Evolutionary conservation across 306 rosid genomes (phyloP).

Genomic region (Medicago arabica): DNA sequence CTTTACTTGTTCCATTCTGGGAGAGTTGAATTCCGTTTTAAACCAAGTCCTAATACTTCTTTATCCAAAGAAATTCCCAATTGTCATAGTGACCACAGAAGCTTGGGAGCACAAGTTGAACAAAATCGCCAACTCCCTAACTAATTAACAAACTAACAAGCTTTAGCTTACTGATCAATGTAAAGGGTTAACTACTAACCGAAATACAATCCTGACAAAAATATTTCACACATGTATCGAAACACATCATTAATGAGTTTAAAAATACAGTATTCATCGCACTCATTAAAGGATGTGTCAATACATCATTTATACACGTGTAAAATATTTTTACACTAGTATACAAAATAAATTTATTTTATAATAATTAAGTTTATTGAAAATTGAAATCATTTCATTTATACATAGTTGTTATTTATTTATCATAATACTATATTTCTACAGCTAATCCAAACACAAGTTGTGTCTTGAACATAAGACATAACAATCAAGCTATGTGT

Average conservation of each 20-base stretch:
- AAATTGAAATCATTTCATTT: not conserved
- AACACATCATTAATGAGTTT: too few relatives aligned
- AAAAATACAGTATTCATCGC: not conserved
- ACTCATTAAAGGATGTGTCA: not conserved
- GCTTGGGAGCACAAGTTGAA: too few relatives aligned
- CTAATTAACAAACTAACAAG: not conserved
- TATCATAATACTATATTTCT: not conserved
- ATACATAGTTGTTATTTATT: not conserved
- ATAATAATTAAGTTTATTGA: not conserved
- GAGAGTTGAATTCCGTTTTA: too few relatives aligned
- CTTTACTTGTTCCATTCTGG: too few relatives aligned
- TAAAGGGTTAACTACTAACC: not conserved
- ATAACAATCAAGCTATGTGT: conserved; percentile 2
- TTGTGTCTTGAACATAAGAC: not conserved
- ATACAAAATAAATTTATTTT: not conserved
- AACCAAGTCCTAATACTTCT: too few relatives aligned
- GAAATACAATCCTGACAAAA: too few relatives aligned
- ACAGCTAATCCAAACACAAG: conserved; percentile 2
- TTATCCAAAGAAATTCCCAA: too few relatives aligned
- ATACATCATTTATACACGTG: not conserved
- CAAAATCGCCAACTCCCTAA: too few relatives aligned
- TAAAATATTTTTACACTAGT: not conserved
- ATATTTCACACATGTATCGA: too few relatives aligned
- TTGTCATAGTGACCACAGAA: too few relatives aligned
- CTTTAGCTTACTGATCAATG: not conserved